Evolutionary conservation across 768 basidiomycete species (phyloP).

Genomic region (Russula brevipes): DNA sequence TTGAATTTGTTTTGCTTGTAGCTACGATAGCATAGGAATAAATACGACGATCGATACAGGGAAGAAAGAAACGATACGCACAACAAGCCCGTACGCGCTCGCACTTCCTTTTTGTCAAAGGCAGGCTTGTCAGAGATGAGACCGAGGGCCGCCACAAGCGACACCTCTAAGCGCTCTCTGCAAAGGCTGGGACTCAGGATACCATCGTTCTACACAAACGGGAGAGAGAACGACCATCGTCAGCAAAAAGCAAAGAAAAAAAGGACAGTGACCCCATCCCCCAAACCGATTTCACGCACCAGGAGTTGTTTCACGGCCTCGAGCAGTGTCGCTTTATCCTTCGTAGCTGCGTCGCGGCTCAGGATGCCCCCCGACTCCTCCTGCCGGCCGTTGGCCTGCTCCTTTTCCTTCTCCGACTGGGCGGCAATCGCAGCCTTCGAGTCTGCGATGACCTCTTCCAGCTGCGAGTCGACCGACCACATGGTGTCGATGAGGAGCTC

Average conservation of each 20-base stretch:
- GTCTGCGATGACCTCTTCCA: slow-evolving; percentile 66
- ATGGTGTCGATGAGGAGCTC: slow-evolving; percentile 74
- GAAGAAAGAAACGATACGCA: slow-evolving; percentile 38
- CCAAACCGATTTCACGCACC: slow-evolving; percentile 2
- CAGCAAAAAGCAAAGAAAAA: not conserved
- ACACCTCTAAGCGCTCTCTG: slow-evolving; percentile 68
- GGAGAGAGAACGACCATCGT: not conserved
- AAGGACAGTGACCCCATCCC: slow-evolving; percentile 38
- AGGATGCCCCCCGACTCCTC: slow-evolving; percentile 28
- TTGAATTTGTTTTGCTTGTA: slow-evolving; percentile 99
- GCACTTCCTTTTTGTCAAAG: slow-evolving; percentile 75
- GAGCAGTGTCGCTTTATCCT: slow-evolving; percentile 58
- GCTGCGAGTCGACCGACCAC: slow-evolving; percentile 73
- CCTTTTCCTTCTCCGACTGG: slow-evolving; percentile 18
- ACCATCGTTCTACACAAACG: slow-evolving; percentile 44
- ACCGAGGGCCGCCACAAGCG: slow-evolving; percentile 55
- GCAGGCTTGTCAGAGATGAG: slow-evolving; percentile 62
- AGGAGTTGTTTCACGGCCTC: slow-evolving; percentile 38
- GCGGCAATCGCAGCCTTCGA: slow-evolving; percentile 36
- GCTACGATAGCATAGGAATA: slow-evolving; percentile 37
- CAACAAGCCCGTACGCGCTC: slow-evolving; percentile 78
- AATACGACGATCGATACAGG: slow-evolving; percentile 2
- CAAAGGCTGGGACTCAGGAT: slow-evolving; percentile 58
- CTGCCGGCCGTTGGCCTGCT: slow-evolving; percentile 1
- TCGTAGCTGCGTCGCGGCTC: slow-evolving; percentile 50